Evolutionary conservation across 2,329 filamentous ascomycete species (phyloP).

Genomic region (Cadophora sp.): DNA sequence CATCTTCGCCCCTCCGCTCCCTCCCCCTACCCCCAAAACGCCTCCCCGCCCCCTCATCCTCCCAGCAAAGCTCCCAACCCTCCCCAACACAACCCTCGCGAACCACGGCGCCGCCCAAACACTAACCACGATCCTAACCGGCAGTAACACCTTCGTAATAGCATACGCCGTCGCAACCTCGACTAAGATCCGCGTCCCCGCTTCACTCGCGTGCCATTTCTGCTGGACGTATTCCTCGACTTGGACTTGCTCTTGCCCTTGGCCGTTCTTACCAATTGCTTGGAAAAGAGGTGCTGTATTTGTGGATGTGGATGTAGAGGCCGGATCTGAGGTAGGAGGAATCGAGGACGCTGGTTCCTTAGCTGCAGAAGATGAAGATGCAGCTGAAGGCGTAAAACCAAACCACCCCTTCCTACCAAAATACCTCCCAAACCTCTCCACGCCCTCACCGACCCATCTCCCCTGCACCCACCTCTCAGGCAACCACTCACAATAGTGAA

Average conservation of each 20-base stretch:
- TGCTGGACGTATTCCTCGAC: constrained; percentile 41
- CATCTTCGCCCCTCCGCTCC: constrained; percentile 1
- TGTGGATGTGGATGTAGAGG: neutral
- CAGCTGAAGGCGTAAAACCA: constrained; percentile 51
- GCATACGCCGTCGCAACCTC: constrained; percentile 89
- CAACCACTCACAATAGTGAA: constrained; percentile 81
- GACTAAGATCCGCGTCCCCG: constrained; percentile 52
- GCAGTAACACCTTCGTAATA: constrained; percentile 84
- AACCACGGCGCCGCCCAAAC: constrained; percentile 95
- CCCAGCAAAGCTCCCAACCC: constrained; percentile 43
- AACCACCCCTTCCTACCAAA: constrained; percentile 85
- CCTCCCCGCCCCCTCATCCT: constrained; percentile 4
- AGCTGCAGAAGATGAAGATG: neutral
- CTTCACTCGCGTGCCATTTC: constrained; percentile 39
- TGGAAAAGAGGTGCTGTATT: neutral
- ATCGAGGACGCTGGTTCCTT: neutral
- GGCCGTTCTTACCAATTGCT: too few relatives aligned
- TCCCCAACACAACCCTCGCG: constrained; percentile 68
- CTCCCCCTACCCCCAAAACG: neutral
- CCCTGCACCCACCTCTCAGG: constrained; percentile 51
- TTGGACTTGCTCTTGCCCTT: neutral
- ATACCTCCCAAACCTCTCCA: constrained; percentile 78
- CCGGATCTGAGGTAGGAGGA: neutral
- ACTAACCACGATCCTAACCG: constrained; percentile 77
- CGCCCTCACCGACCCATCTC: constrained; percentile 46